Percentiles rank a stretch among this genome's conserved stretches.
phyloP scores from a whole-genome alignment of 1,284 basidiomycete species.

The Neolentinus lepideus region DNA sequence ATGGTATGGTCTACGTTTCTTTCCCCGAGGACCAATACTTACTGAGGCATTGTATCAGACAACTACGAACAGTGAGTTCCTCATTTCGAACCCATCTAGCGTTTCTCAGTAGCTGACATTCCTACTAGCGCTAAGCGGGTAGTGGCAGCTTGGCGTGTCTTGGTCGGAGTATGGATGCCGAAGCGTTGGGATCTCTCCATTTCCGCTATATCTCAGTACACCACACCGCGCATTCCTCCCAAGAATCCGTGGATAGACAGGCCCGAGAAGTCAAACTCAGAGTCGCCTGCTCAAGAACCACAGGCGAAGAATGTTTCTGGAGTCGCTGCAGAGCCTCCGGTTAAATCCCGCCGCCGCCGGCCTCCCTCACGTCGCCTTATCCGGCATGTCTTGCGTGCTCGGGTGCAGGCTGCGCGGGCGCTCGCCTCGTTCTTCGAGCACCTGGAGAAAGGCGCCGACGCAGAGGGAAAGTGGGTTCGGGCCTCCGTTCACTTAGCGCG shows the following conservation, averaged over 20 bases:
- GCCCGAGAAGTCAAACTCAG: slow-evolving; percentile 21
- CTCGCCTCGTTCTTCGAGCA: slow-evolving; percentile 66
- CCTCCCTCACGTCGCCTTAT: slow-evolving; percentile 78
- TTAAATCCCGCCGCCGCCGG: slow-evolving; percentile 42
- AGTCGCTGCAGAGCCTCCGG: not conserved
- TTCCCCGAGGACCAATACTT: slow-evolving; percentile 4
- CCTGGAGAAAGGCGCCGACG: slow-evolving; percentile 38
- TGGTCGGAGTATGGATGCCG: slow-evolving; percentile 87
- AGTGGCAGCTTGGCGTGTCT: slow-evolving; percentile 82
- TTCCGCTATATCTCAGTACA: slow-evolving; percentile 68
- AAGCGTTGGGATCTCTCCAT: slow-evolving; percentile 72
- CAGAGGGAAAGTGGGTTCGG: slow-evolving; percentile 38
- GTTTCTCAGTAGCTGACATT: slow-evolving; percentile 6
- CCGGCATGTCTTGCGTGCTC: slow-evolving; percentile 77
- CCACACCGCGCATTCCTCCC: slow-evolving; percentile 53
- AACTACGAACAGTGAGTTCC: slow-evolving; percentile 72
- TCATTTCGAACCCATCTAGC: not conserved
- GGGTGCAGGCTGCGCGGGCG: slow-evolving; percentile 69
- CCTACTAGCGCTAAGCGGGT: slow-evolving; percentile 65
- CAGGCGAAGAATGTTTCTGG: not conserved
- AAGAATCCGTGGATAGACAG: slow-evolving; percentile 66
- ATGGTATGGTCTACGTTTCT: slow-evolving; percentile 36
- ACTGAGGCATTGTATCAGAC: slow-evolving; percentile 31
- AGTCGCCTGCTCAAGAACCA: slow-evolving; percentile 8
- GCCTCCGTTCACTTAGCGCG: slow-evolving; percentile 58